Conservation (phyloP, 2,329 filamentous ascomycete species). For the Immersiporthe knoxdaviesiana region DNA sequence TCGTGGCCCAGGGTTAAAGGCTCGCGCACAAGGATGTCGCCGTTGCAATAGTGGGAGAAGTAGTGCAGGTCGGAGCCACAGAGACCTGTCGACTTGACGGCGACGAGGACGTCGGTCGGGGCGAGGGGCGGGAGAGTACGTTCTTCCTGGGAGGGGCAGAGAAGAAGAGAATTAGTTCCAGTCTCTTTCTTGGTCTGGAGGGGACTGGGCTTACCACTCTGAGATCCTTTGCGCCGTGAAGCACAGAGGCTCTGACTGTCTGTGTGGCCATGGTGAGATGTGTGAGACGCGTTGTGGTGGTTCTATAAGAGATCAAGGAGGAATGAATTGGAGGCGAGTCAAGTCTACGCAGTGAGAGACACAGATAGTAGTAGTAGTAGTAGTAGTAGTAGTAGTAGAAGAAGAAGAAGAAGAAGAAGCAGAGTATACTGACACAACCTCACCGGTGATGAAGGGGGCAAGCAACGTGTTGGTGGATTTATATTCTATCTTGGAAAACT, state of each 20-base stretch:
- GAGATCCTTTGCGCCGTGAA: slow-evolving; percentile 56
- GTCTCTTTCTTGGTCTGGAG: not conserved
- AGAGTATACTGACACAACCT: slow-evolving; percentile 14
- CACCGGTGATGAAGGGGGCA: not conserved
- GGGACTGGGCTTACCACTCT: slow-evolving; percentile 46
- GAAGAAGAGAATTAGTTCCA: not conserved
- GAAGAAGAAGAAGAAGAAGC: too few relatives aligned
- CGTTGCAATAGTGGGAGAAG: slow-evolving; percentile 68
- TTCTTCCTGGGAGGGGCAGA: slow-evolving; percentile 49
- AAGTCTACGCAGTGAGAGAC: not conserved
- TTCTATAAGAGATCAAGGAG: not conserved
- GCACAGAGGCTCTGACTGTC: slow-evolving; percentile 54
- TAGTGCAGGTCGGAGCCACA: slow-evolving; percentile 72
- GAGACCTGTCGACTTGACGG: slow-evolving; percentile 64
- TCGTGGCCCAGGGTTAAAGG: slow-evolving; percentile 67
- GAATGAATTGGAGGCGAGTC: not conserved
- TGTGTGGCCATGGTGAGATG: slow-evolving; percentile 32
- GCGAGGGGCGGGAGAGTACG: slow-evolving; percentile 58
- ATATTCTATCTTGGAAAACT: not conserved
- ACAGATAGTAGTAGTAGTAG: not conserved
- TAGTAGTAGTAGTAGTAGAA: too few relatives aligned
- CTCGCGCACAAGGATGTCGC: slow-evolving; percentile 62
- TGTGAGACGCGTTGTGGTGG: too few relatives aligned
- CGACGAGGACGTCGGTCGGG: slow-evolving; percentile 62
- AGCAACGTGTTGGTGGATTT: slow-evolving; percentile 8